Evolutionary conservation across 306 rosid species (phyloP), one percentile per base, ranked within the genome.

Genomic region (Carpinus viminea): DNA sequence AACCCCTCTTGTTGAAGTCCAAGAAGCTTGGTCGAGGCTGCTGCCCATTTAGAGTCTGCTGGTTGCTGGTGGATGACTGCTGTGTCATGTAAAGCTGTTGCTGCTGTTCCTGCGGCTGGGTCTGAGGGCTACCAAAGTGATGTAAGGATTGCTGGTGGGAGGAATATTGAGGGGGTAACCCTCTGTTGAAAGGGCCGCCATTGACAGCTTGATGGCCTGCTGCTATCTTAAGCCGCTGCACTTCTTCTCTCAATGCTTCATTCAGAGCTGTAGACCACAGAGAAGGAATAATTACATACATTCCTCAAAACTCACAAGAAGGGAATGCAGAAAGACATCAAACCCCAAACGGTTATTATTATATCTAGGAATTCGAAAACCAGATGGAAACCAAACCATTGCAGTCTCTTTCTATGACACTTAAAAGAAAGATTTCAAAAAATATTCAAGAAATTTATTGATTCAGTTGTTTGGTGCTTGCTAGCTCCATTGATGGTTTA

Each of bases 151-250:
- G 66, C 73, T 90, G 98, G 21, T 79, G 81, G 24, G 91, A 21
- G 28, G 85, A 78, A 50, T 87, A 93, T 61, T 91, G 99, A 52
- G 90, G 83, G 50, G 88, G 89, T 15, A 92, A 62, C 48, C 90
- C 93, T 68, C 89, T 76, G 74, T 69, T 86, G 78, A 89, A 87
- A 56, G 90, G 84, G 82, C 84, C 85, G 36, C 93, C 89, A 31
- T 84, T 80, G 4, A 88, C 79, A 21, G 85, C 83, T 12, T 86
- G 89, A 36, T 83, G 84, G 60, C 71, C 89, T 5, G 86, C 83
- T 66, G 88, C 91, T 2, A 87, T 87, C 93, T 94, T 90, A n/a
- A 95, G 99, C 78, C 92, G 90, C 79, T 93, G 91, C 70, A 93
- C 86, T 90, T 95, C 98, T 64, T 90, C 95, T 87, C 74, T 92